Percentiles rank a stretch among this genome's conserved stretches.
Conservation (phyloP, 176 grass and related monocot species). For the Metroxylon sagu region DNA sequence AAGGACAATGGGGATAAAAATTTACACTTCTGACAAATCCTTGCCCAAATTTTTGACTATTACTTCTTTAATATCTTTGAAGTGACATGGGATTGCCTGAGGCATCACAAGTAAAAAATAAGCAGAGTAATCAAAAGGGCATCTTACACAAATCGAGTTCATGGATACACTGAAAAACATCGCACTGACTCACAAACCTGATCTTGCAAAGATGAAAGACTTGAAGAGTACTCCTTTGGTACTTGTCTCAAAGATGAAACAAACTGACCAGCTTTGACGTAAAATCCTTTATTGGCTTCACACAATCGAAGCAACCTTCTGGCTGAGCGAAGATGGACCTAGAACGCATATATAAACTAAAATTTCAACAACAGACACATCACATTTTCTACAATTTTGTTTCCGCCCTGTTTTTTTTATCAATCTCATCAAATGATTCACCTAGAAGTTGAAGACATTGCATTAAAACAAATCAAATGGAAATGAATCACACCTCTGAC, state of each 20-base stretch:
- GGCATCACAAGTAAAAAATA: slow-evolving; percentile 25
- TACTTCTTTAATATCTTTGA: slow-evolving; percentile 67
- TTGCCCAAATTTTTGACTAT: slow-evolving; percentile 58
- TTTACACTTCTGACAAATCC: slow-evolving; percentile 74
- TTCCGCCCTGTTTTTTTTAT: too few relatives aligned
- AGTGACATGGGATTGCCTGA: slow-evolving; percentile 67
- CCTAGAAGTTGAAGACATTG: too few relatives aligned
- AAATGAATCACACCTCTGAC: slow-evolving; percentile 44
- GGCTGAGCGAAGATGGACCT: slow-evolving; percentile 83
- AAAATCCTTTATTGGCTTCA: slow-evolving; percentile 79
- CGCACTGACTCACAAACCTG: slow-evolving; percentile 38
- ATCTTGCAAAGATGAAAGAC: slow-evolving; percentile 78
- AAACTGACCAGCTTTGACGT: slow-evolving; percentile 97
- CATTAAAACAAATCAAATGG: background rate
- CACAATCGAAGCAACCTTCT: slow-evolving; percentile 67
- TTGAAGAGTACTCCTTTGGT: slow-evolving; percentile 77
- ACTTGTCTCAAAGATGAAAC: slow-evolving; percentile 87
- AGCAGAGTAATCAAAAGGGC: background rate
- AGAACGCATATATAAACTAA: slow-evolving; percentile 11
- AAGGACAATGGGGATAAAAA: background rate
- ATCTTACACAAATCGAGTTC: slow-evolving; percentile 1
- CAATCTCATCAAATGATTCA: too few relatives aligned
- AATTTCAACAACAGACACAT: background rate
- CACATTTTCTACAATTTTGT: too few relatives aligned
- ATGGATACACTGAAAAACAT: background rate